These are phyloP conservation scores for Juncus effusus DNA, from an alignment of 176 grass and related monocot species.

Conservation along the genomic window DNA sequence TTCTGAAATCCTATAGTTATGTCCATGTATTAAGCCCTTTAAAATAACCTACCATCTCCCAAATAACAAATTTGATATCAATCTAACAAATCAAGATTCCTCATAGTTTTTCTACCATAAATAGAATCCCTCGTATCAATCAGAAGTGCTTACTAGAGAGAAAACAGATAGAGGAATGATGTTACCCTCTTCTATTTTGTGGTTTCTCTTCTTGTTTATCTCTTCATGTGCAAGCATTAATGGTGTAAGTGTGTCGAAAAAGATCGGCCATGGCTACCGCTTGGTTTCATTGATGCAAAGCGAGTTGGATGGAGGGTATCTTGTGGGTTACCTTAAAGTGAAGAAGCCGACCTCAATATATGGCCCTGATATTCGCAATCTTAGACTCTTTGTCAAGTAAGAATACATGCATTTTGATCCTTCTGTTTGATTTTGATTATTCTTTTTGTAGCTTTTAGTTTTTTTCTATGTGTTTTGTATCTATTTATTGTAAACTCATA, in stretches of 20 bases:
- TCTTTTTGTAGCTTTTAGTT: too few species aligned
- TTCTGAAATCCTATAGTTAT: too few species aligned
- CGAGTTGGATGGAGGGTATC: constrained; percentile 34
- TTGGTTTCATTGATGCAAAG: constrained; percentile 50
- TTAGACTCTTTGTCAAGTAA: constrained; percentile 86
- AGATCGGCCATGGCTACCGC: constrained; percentile 50
- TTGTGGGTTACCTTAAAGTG: constrained; percentile 55
- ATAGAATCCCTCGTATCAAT: too few species aligned
- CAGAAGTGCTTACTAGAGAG: too few species aligned
- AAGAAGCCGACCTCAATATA: constrained; percentile 56
- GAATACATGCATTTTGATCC: neutral
- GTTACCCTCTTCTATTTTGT: constrained; percentile 13
- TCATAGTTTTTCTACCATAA: too few species aligned
- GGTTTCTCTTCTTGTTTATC: constrained; percentile 22
- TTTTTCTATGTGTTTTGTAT: neutral
- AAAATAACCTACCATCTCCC: too few species aligned
- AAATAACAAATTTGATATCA: too few species aligned
- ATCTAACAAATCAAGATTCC: too few species aligned
- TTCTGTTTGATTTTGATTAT: too few species aligned
- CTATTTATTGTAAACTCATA: neutral
- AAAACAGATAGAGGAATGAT: too few species aligned
- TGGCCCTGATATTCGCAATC: constrained; percentile 66
- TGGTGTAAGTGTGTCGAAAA: constrained; percentile 13
- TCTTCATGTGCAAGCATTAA: constrained; percentile 1
- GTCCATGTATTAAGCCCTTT: too few species aligned